Evolutionary conservation across 1,284 basidiomycete species (phyloP), one percentile per base, ranked within the genome.

Genomic region (Inonotus hispidus): DNA sequence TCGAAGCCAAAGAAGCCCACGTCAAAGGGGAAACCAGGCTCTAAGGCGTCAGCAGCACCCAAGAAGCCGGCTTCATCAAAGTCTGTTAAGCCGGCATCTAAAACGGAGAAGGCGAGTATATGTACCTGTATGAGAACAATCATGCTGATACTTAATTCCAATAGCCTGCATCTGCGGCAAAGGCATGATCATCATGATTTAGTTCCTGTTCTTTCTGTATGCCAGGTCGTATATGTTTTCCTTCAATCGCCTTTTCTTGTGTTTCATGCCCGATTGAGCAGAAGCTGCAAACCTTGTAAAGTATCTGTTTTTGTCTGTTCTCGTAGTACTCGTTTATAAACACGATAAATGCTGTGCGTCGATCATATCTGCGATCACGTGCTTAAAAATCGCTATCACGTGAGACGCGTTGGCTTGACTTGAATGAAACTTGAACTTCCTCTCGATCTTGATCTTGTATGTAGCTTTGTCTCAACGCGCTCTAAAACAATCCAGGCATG

Each of bases 31-130:
- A 61, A 61, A 46, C 35, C 46, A 4, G 16, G 19, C 23, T 60
- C 59, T 21, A 70, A 73, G 62, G 66, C 73, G 10, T 45, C 53
- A 5, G 75, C 77, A 63, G 66, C 75, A 59, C 75, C 77, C 67
- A 78, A 77, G 50, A 62, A 62, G 72, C 62, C 71, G 1, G 43
- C 59, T 21, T 49, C 62, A 10, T 8, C 50, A n/a, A 60, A 47
- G 35, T 56, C 66, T 11, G 58, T 68, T 1, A 73, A 71, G 63
- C 68, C 71, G 38, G 64, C 67, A 56, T 69, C 71, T n/a, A 69
- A 67, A 62, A 14, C 57, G 14, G 43, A 54, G 37, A 60, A 62
- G 55, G 61, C 55, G 27, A 37, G 50, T 55, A 38, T 27, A 21
- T 54, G 13, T 53, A 5, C 32, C 5, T 56, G 10, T 10, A 14